Conservation (phyloP, 1,139 yeast genomes). For the Suhomyces bolitotheri region DNA sequence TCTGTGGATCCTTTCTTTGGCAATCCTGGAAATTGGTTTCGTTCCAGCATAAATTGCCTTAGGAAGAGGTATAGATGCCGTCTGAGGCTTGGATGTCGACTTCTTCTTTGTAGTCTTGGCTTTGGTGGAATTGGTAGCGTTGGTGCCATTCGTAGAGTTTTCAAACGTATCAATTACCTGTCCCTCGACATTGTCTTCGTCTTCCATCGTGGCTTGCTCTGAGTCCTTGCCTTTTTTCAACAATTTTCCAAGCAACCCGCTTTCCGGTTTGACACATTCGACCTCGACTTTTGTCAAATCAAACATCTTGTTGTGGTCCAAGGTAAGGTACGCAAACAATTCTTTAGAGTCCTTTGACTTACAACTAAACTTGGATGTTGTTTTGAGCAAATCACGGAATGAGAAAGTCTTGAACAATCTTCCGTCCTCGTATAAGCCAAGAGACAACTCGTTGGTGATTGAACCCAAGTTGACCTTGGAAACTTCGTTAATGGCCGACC, state of each 20-base stretch:
- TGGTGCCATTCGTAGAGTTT: conserved; percentile 14
- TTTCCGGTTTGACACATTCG: conserved; percentile 33
- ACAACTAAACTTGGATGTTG: conserved; percentile 44
- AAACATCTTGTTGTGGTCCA: conserved; percentile 54
- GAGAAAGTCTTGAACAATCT: conserved; percentile 41
- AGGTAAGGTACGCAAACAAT: conserved; percentile 43
- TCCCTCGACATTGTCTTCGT: conserved; percentile 2
- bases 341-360: conserved; percentile 38
- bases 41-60: conserved; percentile 40
- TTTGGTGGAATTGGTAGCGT: conserved; percentile 19
- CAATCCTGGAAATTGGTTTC: conserved; percentile 45
- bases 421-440: conserved; percentile 60
- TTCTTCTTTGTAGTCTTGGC: conserved; percentile 18
- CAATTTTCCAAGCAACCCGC: conserved; percentile 31
- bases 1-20: conserved; percentile 35
- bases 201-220: conserved; percentile 17
- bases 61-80: conserved; percentile 25
- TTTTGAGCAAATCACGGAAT: conserved; percentile 33
- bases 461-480: conserved; percentile 36
- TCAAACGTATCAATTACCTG: conserved; percentile 10
- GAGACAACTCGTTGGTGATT: conserved; percentile 29
- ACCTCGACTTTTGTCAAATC: conserved; percentile 42
- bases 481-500: conserved; percentile 33
- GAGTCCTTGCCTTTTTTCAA: conserved; percentile 23
- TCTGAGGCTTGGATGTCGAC: conserved; percentile 13